A percentile compares a stretch with the other conserved stretches of the same genome.
Conservation (phyloP, 2,329 filamentous ascomycete species). For the Dothideomycetes sp. region DNA sequence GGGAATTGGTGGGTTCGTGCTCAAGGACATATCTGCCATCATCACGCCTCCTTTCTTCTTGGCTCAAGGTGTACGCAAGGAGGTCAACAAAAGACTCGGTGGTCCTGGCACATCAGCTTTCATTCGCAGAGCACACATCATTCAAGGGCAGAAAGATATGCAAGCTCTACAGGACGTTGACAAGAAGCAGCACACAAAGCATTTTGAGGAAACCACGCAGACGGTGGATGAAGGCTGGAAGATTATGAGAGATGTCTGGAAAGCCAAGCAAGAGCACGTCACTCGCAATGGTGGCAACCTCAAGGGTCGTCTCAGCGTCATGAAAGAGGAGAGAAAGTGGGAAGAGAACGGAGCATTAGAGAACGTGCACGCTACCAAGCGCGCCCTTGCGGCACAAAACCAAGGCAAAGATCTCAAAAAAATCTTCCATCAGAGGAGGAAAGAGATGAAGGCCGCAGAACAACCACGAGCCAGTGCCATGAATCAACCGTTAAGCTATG, state of each 20-base stretch:
- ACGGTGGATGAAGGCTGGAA: conserved; percentile 24
- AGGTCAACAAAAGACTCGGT: conserved; percentile 50
- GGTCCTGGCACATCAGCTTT: conserved; percentile 22
- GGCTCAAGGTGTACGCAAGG: conserved; percentile 72
- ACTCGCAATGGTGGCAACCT: conserved; percentile 18
- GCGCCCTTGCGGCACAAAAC: conserved; percentile 21
- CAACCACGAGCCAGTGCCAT: conserved; percentile 22
- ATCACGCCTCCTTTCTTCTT: conserved; percentile 65
- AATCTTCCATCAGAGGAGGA: conserved; percentile 21
- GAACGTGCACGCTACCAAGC: conserved; percentile 24
- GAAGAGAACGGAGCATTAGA: conserved; percentile 26
- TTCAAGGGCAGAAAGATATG: conserved; percentile 24
- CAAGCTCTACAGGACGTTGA: conserved; percentile 17
- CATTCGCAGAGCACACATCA: conserved; percentile 24
- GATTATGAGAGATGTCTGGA: conserved; percentile 27
- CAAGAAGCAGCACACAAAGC: conserved; percentile 13
- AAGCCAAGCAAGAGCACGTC: conserved; percentile 18
- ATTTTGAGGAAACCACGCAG: conserved; percentile 16
- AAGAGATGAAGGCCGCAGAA: conserved; percentile 22
- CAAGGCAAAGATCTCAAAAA: conserved; percentile 23
- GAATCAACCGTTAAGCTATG: conserved; percentile 17
- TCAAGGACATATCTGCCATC: conserved; percentile 67
- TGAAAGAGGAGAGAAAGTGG: conserved; percentile 23
- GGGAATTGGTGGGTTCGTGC: conserved; percentile 68
- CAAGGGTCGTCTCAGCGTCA: conserved; percentile 18